Conservation (phyloP, 2,329 filamentous ascomycete species). For the Exophiala xenobiotica region DNA sequence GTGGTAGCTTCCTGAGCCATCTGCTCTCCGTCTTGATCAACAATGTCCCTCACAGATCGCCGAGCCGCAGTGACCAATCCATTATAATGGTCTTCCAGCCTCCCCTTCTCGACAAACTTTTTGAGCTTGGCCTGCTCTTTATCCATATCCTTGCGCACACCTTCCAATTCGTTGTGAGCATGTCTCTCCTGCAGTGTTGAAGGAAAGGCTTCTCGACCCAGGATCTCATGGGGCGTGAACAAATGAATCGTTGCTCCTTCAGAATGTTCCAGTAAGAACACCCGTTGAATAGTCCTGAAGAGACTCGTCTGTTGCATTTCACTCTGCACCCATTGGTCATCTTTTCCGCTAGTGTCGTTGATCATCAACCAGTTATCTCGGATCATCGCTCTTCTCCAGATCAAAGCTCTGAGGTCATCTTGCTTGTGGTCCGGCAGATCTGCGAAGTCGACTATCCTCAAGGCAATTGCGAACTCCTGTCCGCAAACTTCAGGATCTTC, state of each 20-base stretch:
- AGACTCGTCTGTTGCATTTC: conserved; percentile 23
- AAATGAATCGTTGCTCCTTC: conserved; percentile 15
- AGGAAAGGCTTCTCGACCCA: conserved; percentile 20
- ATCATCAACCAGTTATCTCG: conserved; percentile 80
- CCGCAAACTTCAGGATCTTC: conserved; percentile 50
- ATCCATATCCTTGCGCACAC: conserved; percentile 28
- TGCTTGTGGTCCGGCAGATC: conserved; percentile 9
- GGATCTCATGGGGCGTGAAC: conserved; percentile 20
- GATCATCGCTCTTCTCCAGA: conserved; percentile 86
- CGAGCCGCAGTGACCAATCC: conserved; percentile 27
- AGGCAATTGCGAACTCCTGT: conserved; percentile 71
- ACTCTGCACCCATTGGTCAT: conserved; percentile 50
- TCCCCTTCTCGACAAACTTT: conserved; percentile 34
- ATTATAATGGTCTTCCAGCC: conserved; percentile 28
- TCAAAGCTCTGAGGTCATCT: conserved; percentile 58
- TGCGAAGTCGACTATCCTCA: conserved; percentile 59
- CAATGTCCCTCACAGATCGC: conserved; percentile 14
- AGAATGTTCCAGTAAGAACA: conserved; percentile 14
- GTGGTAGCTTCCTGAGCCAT: conserved; percentile 14
- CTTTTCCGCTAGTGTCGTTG: conserved; percentile 73
- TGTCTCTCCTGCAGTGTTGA: conserved; percentile 18
- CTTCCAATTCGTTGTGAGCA: conserved; percentile 21
- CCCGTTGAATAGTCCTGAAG: conserved; percentile 21
- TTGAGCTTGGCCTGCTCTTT: conserved; percentile 40
- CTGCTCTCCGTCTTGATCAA: conserved; percentile 21